Base-by-base conservation (phyloP, 805 yeast genomes). In the Blastobotrys americana region DNA sequence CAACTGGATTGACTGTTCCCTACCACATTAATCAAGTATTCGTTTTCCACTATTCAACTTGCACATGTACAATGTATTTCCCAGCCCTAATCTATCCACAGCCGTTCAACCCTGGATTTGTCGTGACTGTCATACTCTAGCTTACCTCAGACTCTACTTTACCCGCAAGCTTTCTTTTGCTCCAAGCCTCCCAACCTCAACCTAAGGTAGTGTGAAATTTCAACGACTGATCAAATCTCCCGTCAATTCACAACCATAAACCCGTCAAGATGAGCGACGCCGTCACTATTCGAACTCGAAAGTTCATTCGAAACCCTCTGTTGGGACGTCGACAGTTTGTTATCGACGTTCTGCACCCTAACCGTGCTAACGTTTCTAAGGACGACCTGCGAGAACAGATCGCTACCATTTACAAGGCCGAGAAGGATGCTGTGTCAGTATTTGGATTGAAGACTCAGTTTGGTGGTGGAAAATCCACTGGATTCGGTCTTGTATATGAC, bases 391-490 rank as follows among this genome's bases (percentile, higher is more conserved):
- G 97, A 72, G 97, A 84, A 73, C 84, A 78, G 72, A 78, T 86
- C 66, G 85, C 95, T 69, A 79, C 80, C 63, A 74, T 78, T 65
- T 86, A 86, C 93, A 84, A 84, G 78, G 76, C 88, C 67, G 94
- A 84, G 67, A 84, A 84, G 78, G 94, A 85, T 64, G 83, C 90
- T 66, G 89, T 86, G 57, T 89, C 97, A 58, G 98, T 90, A 63
- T 93, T 93, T 70, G 97, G 97, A 72, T 86, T 93, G 95, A 85
- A 95, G 82, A 93, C 97, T 66, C 94, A 87, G 76, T 93, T 78
- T 74, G 99, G 99, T 86, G 99, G 99, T 76, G 96, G 97, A 69
- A 90, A 86, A 77, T 86, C 98, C 59, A 83, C 96, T 59, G 99
- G 99, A 72, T 93, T 93, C 77, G 99, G 97, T 76, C 80, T 93